phyloP scores from a whole-genome alignment of 257 asterid genomes.

The Fraxinus quadrangulata region DNA sequence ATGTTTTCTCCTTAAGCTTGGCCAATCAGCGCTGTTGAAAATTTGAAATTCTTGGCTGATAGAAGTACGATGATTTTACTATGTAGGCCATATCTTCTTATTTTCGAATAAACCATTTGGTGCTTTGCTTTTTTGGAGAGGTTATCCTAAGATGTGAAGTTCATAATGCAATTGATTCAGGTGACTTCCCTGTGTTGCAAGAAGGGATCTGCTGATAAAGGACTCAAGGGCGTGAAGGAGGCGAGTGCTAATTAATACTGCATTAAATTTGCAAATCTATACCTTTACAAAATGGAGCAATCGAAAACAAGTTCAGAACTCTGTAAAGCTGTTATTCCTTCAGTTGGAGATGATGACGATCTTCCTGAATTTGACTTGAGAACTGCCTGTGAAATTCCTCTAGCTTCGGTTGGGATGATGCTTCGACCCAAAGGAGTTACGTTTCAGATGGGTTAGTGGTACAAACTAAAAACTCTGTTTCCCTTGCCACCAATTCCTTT shows the following conservation, averaged over 20 bases:
- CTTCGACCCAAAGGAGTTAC: conserved; percentile 14
- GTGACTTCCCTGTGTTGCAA: conserved; percentile 30
- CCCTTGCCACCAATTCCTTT: conserved; percentile 4
- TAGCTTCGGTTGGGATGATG: neutral
- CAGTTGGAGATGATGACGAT: conserved; percentile 31
- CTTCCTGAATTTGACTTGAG: conserved; percentile 37
- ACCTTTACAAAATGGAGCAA: neutral
- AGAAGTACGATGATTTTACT: no score
- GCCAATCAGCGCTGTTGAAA: neutral
- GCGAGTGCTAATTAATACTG: conserved; percentile 1
- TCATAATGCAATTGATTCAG: conserved; percentile 18
- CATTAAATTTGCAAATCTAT: neutral
- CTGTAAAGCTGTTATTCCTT: conserved; percentile 8
- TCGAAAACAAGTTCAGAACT: conserved; percentile 1
- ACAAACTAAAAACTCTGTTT: neutral
- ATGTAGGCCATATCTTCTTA: neutral
- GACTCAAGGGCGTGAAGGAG: conserved; percentile 25
- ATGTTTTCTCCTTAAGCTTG: neutral
- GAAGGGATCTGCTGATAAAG: conserved; percentile 29
- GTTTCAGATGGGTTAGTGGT: neutral
- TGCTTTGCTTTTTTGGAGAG: neutral
- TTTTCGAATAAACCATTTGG: no score
- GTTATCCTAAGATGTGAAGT: neutral
- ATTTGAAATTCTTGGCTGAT: neutral
- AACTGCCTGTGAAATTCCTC: conserved; percentile 20